Conservation (phyloP, 352 stramenopile species). For the Pythium biforme region DNA sequence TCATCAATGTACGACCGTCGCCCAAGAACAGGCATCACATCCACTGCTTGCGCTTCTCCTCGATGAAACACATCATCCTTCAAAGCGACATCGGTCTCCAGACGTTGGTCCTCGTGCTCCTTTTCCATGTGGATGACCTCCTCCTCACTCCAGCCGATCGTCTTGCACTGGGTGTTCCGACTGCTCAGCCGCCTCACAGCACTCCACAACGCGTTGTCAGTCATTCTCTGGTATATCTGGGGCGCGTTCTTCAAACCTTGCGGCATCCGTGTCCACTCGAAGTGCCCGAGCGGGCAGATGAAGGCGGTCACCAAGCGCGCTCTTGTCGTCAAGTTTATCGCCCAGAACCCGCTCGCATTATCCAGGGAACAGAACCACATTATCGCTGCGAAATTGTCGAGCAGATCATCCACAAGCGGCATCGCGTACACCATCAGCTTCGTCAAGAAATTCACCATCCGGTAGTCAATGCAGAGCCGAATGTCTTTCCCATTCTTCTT, state of each 20-base stretch:
- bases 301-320: slow-evolving; percentile 12
- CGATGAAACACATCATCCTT: slow-evolving; percentile 4
- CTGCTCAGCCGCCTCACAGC: background rate
- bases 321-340: slow-evolving; percentile 1
- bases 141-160: background rate
- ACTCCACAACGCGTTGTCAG: slow-evolving; percentile 19
- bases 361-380: slow-evolving; percentile 20
- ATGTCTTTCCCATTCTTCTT: too few relatives aligned
- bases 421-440: too few relatives aligned
- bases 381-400: background rate
- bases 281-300: slow-evolving; percentile 23
- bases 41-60: background rate
- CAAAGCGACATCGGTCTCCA: background rate
- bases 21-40: background rate
- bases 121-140: background rate
- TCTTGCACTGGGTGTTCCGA: background rate
- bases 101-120: too few relatives aligned
- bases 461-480: too few relatives aligned
- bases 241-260: slow-evolving; percentile 27
- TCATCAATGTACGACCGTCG: slow-evolving; percentile 34
- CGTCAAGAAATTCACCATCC: too few relatives aligned
- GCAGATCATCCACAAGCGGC: too few relatives aligned
- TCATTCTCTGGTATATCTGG: slow-evolving; percentile 25
- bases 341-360: slow-evolving; percentile 24
- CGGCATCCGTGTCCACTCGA: slow-evolving; percentile 26